Evolutionary conservation across 441 rosid species (phyloP), one percentile per base, ranked within the genome.

Genomic region (Populus hybrid): DNA sequence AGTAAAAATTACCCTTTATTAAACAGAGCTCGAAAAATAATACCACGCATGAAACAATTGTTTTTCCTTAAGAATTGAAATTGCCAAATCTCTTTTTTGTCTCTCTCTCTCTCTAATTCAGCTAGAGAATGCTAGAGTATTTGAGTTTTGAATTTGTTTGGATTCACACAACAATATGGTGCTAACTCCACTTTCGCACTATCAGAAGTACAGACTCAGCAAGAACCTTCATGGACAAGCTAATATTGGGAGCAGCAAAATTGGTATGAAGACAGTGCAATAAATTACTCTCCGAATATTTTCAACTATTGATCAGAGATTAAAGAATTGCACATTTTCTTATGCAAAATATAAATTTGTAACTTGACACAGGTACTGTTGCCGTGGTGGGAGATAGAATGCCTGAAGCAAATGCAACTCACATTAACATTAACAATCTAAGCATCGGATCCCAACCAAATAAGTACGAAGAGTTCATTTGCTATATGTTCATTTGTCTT

Each of bases 121-220:
- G 3, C 61, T 59, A 35, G 2, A 36, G 16, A 77, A 28, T 40
- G n/a, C 9, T 35, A 7, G 16, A 23, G 3, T 42, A 26, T 40
- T 40, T 50, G 16, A 28, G 36, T 38, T 16, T 69, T 42, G 16
- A 69, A 28, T 28, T 63, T 4, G 29, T 29, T 28, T 31, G 26
- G 18, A 21, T 8, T 3, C 56, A 21, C 16, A 23, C 42, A 56
- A 10, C 3, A 5, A 64, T 24, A 23, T 23, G 64, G 18, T 63
- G 31, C 74, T 73, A 68, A 79, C 75, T 76, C 36, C 63, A 69
- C 14, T 7, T 64, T 85, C 81, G 82, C 78, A 78, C 75, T 77
- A 53, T 83, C 93, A 97, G 99, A 97, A 94, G 84, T 97, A 93
- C 87, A 89, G 99, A 83, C 95, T 97, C 75, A 89, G 99, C 84